Percentiles rank a stretch among this genome's conserved stretches.
These are phyloP conservation scores for Blastobotrys aristatus DNA, from an alignment of 1,139 yeast genomes.

Conservation along the genomic window DNA sequence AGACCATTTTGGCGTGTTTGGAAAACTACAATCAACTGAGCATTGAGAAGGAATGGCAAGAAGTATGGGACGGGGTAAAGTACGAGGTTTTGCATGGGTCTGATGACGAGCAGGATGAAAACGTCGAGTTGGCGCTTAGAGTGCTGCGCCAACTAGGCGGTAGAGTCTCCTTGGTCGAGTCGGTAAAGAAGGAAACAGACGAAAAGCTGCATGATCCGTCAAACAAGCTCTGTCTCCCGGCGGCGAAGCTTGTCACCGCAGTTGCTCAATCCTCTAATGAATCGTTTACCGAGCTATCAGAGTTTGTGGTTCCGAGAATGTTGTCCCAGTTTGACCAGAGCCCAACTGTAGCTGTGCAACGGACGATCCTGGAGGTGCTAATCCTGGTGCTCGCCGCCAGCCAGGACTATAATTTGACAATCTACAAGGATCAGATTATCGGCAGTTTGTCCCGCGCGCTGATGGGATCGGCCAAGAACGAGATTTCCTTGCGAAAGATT, in stretches of 20 bases:
- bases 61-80: conserved; percentile 83
- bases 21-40: conserved; percentile 45
- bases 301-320: conserved; percentile 37
- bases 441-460: conserved; percentile 62
- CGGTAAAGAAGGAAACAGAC: conserved; percentile 51
- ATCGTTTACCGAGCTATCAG: conserved; percentile 46
- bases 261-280: conserved; percentile 44
- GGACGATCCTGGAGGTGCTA: conserved; percentile 52
- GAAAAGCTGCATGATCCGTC: conserved; percentile 48
- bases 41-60: conserved; percentile 54
- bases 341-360: conserved; percentile 50
- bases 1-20: conserved; percentile 56
- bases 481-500: conserved; percentile 61
- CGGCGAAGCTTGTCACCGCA: conserved; percentile 41
- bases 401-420: neutral
- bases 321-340: conserved; percentile 29
- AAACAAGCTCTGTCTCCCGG: conserved; percentile 43
- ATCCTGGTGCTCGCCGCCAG: conserved; percentile 42
- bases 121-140: conserved; percentile 42
- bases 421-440: conserved; percentile 60
- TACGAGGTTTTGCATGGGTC: conserved; percentile 80
- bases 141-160: conserved; percentile 43
- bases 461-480: conserved; percentile 59
- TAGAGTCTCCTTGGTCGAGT: conserved; percentile 23
- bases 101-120: conserved; percentile 38